Conservation (phyloP, 257 asterid genomes). For the Solanum raphanifolium region DNA sequence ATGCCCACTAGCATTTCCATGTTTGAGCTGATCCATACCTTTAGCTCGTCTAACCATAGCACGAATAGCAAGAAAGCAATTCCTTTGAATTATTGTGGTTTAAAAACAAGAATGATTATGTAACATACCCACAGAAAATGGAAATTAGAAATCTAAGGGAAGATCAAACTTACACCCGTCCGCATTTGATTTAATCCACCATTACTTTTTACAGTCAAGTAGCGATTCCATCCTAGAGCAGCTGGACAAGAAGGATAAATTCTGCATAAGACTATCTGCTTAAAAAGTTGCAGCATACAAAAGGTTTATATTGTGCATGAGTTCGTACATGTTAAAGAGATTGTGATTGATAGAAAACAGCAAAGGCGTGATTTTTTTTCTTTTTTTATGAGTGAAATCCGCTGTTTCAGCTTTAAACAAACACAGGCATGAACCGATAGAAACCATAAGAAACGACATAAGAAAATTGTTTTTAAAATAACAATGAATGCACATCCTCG, state of each 20-base stretch:
- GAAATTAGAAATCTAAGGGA: background rate
- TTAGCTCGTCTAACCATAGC: background rate
- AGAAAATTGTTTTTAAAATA: background rate
- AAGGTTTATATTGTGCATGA: background rate
- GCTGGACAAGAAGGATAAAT: constrained; percentile 33
- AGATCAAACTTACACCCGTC: constrained; percentile 53
- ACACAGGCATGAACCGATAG: background rate
- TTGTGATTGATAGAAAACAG: background rate
- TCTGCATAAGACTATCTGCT: background rate
- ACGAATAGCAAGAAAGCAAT: background rate
- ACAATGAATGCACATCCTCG: background rate
- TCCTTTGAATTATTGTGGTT: background rate
- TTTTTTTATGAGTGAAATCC: background rate
- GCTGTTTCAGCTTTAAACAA: background rate
- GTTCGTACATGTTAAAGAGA: background rate
- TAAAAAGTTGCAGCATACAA: background rate
- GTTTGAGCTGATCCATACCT: background rate
- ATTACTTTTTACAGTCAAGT: constrained; percentile 80
- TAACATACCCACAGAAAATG: background rate
- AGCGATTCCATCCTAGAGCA: constrained; percentile 38
- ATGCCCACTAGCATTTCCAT: background rate
- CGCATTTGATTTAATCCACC: constrained; percentile 99
- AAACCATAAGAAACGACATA: background rate
- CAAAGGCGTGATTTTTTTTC: background rate
- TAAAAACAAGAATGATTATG: background rate